Evolutionary conservation across 2,329 filamentous ascomycete species (phyloP).

Genomic region (Blastomyces emzantsi): DNA sequence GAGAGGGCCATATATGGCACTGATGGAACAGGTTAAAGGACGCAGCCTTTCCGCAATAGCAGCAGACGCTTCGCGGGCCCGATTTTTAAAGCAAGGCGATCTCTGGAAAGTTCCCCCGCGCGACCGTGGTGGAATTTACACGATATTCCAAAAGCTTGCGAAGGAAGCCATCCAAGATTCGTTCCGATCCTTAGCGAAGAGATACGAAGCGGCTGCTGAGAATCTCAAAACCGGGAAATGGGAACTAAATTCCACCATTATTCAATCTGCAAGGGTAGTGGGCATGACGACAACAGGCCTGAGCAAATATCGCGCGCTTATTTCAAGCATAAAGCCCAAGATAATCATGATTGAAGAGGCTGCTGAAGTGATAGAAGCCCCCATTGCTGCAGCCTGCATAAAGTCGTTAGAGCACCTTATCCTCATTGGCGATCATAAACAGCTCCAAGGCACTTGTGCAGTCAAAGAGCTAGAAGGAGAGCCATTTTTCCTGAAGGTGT

Average conservation of each 20-base stretch:
- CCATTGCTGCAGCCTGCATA: constrained; percentile 51
- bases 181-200: constrained; percentile 43
- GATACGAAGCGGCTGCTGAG: constrained; percentile 44
- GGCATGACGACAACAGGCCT: constrained; percentile 72
- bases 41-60: constrained; percentile 11
- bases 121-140: constrained; percentile 57
- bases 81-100: constrained; percentile 38
- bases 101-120: constrained; percentile 51
- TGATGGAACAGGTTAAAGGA: constrained; percentile 37
- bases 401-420: constrained; percentile 56
- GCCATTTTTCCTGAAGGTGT: constrained; percentile 61
- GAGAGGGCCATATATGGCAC: constrained; percentile 36
- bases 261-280: constrained; percentile 52
- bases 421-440: constrained; percentile 71
- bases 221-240: constrained; percentile 50
- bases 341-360: constrained; percentile 71
- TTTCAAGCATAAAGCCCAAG: constrained; percentile 56
- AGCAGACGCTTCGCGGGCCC: constrained; percentile 30
- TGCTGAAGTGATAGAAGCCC: constrained; percentile 58
- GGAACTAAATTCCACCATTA: constrained; percentile 51
- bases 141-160: constrained; percentile 49
- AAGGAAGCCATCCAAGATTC: constrained; percentile 40
- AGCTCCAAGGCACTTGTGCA: constrained; percentile 60
- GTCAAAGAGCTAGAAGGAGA: constrained; percentile 48
- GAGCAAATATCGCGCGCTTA: constrained; percentile 65